Evolutionary conservation across 2,329 filamentous ascomycete genomes (phyloP), one percentile per base, ranked within the genome.

Genomic region (Stachybotrys chartarum): DNA sequence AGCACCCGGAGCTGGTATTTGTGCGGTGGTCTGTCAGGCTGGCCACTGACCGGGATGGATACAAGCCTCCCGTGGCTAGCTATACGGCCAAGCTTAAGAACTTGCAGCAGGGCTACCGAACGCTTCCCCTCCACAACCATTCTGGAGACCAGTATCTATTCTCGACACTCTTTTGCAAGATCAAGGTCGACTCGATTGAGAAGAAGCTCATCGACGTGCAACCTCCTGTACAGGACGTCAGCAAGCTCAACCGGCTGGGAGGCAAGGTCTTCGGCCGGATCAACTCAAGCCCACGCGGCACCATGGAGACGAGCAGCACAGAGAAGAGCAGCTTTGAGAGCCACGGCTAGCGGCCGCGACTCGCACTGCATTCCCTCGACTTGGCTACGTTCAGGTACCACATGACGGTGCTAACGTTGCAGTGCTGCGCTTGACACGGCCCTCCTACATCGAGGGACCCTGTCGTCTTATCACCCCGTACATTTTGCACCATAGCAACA

Each of bases 71-170:
- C 24, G 80, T 97, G 56, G 94, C 91, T 3, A 94, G 88, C 1
- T 97, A 93, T 72, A 97, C 91, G 2, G 92, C 90, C 59, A 97
- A 97, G 74, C 84, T 97, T 53, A 86, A 81, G 74, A 95, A 87
- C 67, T 81, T 97, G 47, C 91, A 93, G 68, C 86, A 94, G 71
- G 94, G 94, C 31, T 97, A 94, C 71, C 91, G 93, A 58, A 95
- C 96, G 58, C 78, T 97, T 54, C 94, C 93, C 11, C 79, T 99
- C 16, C 88, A 91, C 70, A 92, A 97, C 72, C 82, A 85, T 55
- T 89, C 91, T 59, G 94, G 92, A 58, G 92, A 97, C 64, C 90
- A 92, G 64, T 97, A 95, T 69, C 80, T 97, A 48, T 97, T 97
- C 73, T 96, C 94, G 3, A 95, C 91, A 11, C 78, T 99, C 16